Evolutionary conservation across 23 red algal genomes (phyloP), one percentile per base, ranked within the genome.

Genomic region (Gracilaria caudata): DNA sequence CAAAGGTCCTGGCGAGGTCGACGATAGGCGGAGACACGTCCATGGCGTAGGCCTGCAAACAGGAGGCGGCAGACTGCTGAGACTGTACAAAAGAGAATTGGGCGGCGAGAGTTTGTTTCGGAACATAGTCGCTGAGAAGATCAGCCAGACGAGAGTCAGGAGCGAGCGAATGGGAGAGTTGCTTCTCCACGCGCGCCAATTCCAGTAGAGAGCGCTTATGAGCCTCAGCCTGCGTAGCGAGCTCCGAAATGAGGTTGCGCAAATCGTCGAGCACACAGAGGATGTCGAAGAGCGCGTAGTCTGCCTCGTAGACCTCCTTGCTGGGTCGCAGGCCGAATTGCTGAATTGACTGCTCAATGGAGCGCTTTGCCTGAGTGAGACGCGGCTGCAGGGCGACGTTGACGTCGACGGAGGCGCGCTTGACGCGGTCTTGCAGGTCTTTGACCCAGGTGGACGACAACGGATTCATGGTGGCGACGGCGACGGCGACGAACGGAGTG

Each of bases 371-470:
- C 80, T 74, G 64, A 20, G 45, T 53, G 57, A 93, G 79, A 55
- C 75, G 68, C 44, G 90, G 90, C 59, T 93, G 90, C 37, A 93
- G 73, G 35, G 82, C 90, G 54, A 86, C 73, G 72, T 85, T 86
- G 68, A 86, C 81, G 39, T 93, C 81, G 57, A 38, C 63, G 20
- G 90, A 80, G 36, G 90, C 82, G 68, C 73, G 73, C 51, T 86
- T 85, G 64, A 93, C 72, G 46, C 90, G 90, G 81, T 93, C 90
- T 24, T 86, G 80, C 45, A 93, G 64, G 90, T 93, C 90, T 46
- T 81, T 85, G 64, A 93, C 72, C 81, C 80, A 93, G 24, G 90
- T 64, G 54, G 90, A 84, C 4, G 80, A 78, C 79, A 92, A 56
- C 13, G 75, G 70, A 21, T 86, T 75, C 70, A 75, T 41, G 54